Evolutionary conservation across 305 asterid species (phyloP).

Genomic region (Solanum hybrid): DNA sequence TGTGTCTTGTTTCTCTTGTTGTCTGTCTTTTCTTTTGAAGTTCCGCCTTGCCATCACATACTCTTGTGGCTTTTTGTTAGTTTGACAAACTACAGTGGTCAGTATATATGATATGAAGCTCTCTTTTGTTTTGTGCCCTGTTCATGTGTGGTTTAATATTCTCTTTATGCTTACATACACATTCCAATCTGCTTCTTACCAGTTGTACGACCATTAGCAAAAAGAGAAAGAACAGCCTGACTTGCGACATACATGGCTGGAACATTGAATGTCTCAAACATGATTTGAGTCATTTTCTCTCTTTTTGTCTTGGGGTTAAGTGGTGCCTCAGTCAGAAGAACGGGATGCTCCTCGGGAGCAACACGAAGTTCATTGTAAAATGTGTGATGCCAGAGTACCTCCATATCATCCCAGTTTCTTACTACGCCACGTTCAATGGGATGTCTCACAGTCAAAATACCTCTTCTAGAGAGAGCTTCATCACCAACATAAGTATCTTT

Average conservation of each 20-base stretch:
- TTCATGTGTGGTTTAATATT: no score
- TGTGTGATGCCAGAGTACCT: conserved; percentile 26
- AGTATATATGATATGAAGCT: no score
- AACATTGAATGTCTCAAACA: conserved; percentile 28
- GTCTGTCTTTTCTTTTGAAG: no score
- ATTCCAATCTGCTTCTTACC: neutral
- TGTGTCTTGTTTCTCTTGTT: no score
- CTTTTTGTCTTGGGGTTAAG: conserved; percentile 27
- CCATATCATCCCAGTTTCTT: conserved; percentile 37
- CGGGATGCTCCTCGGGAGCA: conserved; percentile 22
- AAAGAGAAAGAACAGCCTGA: neutral
- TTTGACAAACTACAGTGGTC: no score
- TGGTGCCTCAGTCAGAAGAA: conserved; percentile 32
- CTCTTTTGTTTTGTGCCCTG: no score
- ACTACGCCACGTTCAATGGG: conserved; percentile 28
- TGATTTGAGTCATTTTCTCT: conserved; percentile 28
- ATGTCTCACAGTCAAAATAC: conserved; percentile 23
- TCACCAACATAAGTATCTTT: conserved; percentile 13
- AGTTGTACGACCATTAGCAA: neutral
- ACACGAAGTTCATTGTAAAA: conserved; percentile 24
- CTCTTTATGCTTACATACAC: neutral
- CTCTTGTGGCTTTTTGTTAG: no score
- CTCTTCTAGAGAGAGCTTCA: conserved; percentile 29
- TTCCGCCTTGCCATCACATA: no score
- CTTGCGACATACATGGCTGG: conserved; percentile 29